Conservation (phyloP, 1,284 basidiomycete genomes). For the Cutaneotrichosporon cutaneum region DNA sequence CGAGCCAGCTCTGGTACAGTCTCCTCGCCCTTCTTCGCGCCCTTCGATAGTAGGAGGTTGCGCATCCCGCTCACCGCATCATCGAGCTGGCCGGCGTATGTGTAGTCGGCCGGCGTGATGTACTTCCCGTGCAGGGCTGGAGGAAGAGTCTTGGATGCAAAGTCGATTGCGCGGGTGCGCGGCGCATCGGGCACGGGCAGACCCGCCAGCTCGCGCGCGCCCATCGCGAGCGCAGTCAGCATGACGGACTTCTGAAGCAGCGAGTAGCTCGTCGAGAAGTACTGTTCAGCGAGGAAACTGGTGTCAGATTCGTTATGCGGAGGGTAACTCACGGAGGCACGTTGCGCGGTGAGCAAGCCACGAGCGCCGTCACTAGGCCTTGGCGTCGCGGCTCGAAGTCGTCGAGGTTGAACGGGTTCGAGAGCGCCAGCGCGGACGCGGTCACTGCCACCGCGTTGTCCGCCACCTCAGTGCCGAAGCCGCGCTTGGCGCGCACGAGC, state of each 20-base stretch:
- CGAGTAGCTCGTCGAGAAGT: slow-evolving; percentile 89
- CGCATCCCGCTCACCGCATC: slow-evolving; percentile 39
- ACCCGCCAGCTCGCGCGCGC: slow-evolving; percentile 78
- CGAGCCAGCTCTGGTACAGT: slow-evolving; percentile 63
- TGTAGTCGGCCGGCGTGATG: slow-evolving; percentile 49
- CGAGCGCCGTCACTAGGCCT: slow-evolving; percentile 71
- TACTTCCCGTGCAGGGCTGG: slow-evolving; percentile 67
- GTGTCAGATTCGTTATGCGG: background rate
- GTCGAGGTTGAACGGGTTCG: slow-evolving; percentile 78
- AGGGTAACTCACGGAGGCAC: slow-evolving; percentile 68
- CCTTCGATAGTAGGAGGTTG: slow-evolving; percentile 41
- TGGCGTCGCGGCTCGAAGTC: slow-evolving; percentile 77
- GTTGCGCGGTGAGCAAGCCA: slow-evolving; percentile 71
- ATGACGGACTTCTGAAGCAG: slow-evolving; percentile 78
- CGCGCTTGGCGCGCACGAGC: slow-evolving; percentile 73
- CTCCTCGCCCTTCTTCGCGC: slow-evolving; percentile 48
- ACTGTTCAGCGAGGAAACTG: slow-evolving; percentile 84
- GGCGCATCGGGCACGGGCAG: slow-evolving; percentile 57
- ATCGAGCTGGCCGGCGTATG: slow-evolving; percentile 35
- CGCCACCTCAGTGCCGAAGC: slow-evolving; percentile 69
- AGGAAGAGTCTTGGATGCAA: slow-evolving; percentile 79
- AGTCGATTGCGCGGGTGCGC: slow-evolving; percentile 52
- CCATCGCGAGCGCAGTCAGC: slow-evolving; percentile 78
- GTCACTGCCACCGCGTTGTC: slow-evolving; percentile 85
- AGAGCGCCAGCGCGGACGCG: slow-evolving; percentile 69